Evolutionary conservation across 75 land plant genomes (phyloP).

Genomic region (Selaginella moellendorffii): DNA sequence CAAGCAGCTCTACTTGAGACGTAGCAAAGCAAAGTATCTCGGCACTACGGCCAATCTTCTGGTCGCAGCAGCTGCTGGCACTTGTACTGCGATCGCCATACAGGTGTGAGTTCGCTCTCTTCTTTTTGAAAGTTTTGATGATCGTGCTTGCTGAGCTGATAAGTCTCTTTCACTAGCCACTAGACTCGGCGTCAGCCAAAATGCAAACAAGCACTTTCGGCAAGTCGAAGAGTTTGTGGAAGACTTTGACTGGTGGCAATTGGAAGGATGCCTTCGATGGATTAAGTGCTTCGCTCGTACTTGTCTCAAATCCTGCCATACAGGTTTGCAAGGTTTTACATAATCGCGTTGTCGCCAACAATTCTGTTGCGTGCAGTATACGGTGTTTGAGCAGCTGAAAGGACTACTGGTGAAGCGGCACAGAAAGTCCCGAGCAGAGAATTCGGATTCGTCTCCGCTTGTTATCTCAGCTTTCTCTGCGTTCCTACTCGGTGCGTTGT

Average conservation of each 20-base stretch:
- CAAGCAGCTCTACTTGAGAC: slow-evolving; percentile 49
- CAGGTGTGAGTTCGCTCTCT: slow-evolving; percentile 29
- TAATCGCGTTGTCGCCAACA: not conserved
- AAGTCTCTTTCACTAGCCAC: slow-evolving; percentile 33
- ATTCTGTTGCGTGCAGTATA: slow-evolving; percentile 49
- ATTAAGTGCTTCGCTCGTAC: slow-evolving; percentile 70
- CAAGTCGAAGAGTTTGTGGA: slow-evolving; percentile 62
- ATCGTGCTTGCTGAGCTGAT: not conserved
- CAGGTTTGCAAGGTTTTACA: no score
- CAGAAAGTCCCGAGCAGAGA: not conserved
- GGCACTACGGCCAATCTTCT: slow-evolving; percentile 70
- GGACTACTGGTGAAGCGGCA: slow-evolving; percentile 26
- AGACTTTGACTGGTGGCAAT: slow-evolving; percentile 45
- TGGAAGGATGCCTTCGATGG: slow-evolving; percentile 76
- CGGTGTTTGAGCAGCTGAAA: slow-evolving; percentile 87
- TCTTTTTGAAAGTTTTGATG: not conserved
- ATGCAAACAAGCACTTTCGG: slow-evolving; percentile 94
- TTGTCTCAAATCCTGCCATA: slow-evolving; percentile 56
- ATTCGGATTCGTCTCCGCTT: slow-evolving; percentile 31
- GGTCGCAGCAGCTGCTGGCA: slow-evolving; percentile 80
- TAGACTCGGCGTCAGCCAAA: slow-evolving; percentile 78
- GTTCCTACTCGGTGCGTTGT: slow-evolving; percentile 71
- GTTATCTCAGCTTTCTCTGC: slow-evolving; percentile 80
- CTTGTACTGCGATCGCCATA: slow-evolving; percentile 55
- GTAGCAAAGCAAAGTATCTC: slow-evolving; percentile 33